Base-by-base conservation (phyloP, 305 asterid genomes). In the Stenogyne calaminthoides region DNA sequence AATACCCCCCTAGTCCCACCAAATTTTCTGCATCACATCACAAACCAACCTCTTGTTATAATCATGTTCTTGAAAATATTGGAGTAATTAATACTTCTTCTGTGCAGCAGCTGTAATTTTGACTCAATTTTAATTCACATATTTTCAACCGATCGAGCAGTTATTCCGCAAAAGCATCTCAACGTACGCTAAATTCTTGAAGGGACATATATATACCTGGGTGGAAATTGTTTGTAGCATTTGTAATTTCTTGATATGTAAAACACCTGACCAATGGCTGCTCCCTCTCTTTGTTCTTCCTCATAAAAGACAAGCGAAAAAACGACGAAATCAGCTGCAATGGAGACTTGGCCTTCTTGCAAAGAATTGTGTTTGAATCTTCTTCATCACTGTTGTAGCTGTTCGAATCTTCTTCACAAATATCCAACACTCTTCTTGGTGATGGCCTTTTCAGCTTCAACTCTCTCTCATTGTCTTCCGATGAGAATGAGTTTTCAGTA, bases 1-100 rank as follows among this genome's bases (percentile, higher is more conserved):
- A 88, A 74, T 86, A 90, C 11, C 98, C 96, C 56, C 98, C 98
- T 81, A 84, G 82, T 78, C 98, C 98, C n/a, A 90, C 96, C 86
- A 90, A 22, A 72, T 90, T 88, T 1, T 84, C 98, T 90, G 86
- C 85, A 80, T 19, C 32, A 49, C 85, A 80, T 19, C 32, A 49
- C 60, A 37, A 25, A 32, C 4, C 10, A 36, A 6, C n/a, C 10
- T 37, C 34, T 37, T 37, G 42, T 37, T 37, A 4, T 10, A 11
- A 12, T 46, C 18, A 46, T 66, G 22, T 49, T 56, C 46, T 18
- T n/a, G 18, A 39, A 65, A 10, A 32, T 32, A 32, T 5, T 32
- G 7, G 36, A 32, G 6, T 5, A 32, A 32, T 2, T 25, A n/a
- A n/a, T n/a, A n/a, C n/a, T n/a, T 1, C 29, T 25, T 25, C 0